Conservation (phyloP, 2,329 filamentous ascomycete genomes). For the Thielaviopsis euricoi region DNA sequence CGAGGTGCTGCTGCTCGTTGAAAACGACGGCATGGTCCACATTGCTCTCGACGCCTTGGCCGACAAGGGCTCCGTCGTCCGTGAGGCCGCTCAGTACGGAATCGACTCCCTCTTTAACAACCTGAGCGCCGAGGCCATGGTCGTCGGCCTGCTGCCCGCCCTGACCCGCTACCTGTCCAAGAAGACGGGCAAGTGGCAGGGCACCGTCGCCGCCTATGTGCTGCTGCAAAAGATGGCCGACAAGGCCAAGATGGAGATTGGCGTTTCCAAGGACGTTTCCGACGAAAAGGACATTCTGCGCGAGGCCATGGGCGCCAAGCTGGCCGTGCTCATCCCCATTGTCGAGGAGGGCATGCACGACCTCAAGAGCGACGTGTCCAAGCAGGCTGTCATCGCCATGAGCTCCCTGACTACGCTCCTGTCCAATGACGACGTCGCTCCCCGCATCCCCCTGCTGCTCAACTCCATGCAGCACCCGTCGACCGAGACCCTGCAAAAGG, state of each 20-base stretch:
- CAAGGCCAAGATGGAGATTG: conserved; percentile 75
- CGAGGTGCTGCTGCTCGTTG: conserved; percentile 68
- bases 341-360: conserved; percentile 94
- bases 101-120: conserved; percentile 74
- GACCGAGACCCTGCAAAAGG: conserved; percentile 74
- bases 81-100: conserved; percentile 85
- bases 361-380: conserved; percentile 73
- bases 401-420: conserved; percentile 74
- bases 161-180: conserved; percentile 63
- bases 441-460: conserved; percentile 78
- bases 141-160: conserved; percentile 64
- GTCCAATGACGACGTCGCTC: conserved; percentile 91
- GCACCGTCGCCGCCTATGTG: conserved; percentile 71
- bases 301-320: conserved; percentile 74
- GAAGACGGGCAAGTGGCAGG: conserved; percentile 91
- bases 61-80: conserved; percentile 79
- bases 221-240: conserved; percentile 86
- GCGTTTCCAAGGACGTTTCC: conserved; percentile 65
- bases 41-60: conserved; percentile 69
- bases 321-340: conserved; percentile 76
- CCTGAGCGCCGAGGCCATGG: conserved; percentile 66
- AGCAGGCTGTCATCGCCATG: conserved; percentile 88
- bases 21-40: conserved; percentile 57
- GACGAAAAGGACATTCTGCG: conserved; percentile 76
- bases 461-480: conserved; percentile 93